Base-by-base conservation (phyloP, 2,329 filamentous ascomycete species). In the Aplosporella prunicola region DNA sequence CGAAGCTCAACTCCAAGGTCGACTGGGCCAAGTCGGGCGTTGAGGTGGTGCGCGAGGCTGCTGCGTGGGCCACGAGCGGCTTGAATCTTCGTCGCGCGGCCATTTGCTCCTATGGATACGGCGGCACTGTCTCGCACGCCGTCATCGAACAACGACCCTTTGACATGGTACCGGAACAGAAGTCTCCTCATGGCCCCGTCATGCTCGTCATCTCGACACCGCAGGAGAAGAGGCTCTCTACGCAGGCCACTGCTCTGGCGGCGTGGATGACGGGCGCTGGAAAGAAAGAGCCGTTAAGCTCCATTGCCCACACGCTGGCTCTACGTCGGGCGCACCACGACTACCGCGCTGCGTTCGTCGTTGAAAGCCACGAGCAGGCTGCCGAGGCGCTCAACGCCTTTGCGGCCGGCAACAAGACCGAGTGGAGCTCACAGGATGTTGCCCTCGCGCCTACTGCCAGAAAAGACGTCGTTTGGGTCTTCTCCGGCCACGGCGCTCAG, bases 71-170 rank as follows among this genome's bases (percentile, higher is more conserved):
- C 1, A 22, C 15, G 13, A 8, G 11, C 13, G 11, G 6, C 14
- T 15, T 16, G 14, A 14, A 34, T 2, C 18, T 32, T 10, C 49
- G 44, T 24, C 57, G 62, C 20, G 64, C 63, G 2, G 63, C 62
- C 24, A 54, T 71, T 1, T 69, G 67, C 40, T 60, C 61, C n/a
- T 71, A 70, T 42, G 66, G 63, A 0, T 61, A 60, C 32, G 61
- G 62, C 5, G 64, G 63, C 4, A 58, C 64, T 1, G 65, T 64
- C 22, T 57, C 60, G 2, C 62, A 66, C 41, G 55, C 56, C 1
- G 59, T 69, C 20, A 32, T 69, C 22, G 63, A 69, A 18, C 25
- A 39, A 25, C 28, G 35, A 6, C 7, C 28, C 1, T 16, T 37
- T 9, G 14, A 20, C 14, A n/a, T 17, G 9, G 22, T 8, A 9